Percentiles rank a stretch among this genome's conserved stretches.
Evolutionary conservation across 2,329 filamentous ascomycete species (phyloP).

Genomic region (Hirsutella minnesotensis): DNA sequence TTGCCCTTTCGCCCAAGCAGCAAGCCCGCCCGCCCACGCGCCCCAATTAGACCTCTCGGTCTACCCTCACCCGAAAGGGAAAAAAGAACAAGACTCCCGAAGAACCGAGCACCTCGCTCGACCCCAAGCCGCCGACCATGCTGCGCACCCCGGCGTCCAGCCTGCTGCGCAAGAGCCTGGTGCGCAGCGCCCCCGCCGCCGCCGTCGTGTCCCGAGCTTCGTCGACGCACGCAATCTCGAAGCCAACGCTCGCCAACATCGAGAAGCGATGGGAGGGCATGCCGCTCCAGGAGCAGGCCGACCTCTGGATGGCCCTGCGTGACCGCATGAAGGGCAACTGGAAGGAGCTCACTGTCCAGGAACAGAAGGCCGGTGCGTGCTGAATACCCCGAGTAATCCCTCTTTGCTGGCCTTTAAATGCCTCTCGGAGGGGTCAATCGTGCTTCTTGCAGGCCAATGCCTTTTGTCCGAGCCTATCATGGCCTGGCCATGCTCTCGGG

Average conservation of each 20-base stretch:
- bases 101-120: too few species aligned
- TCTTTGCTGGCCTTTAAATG: conserved; percentile 17
- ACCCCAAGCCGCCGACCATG: too few species aligned
- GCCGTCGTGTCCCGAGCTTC: conserved; percentile 36
- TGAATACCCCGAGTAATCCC: conserved; percentile 4
- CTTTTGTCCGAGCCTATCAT: not conserved
- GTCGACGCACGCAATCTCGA: conserved; percentile 87
- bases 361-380: conserved; percentile 94
- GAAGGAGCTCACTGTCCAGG: conserved; percentile 86
- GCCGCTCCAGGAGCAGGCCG: conserved; percentile 97
- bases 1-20: too few species aligned
- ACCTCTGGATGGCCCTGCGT: conserved; percentile 95
- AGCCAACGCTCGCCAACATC: conserved; percentile 93
- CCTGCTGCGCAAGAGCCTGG: conserved; percentile 37
- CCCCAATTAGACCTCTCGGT: conserved; percentile 13
- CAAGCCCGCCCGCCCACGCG: too few species aligned
- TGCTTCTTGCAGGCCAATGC: not conserved
- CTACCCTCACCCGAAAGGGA: conserved; percentile 19
- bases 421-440: conserved; percentile 10
- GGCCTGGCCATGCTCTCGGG: too few species aligned
- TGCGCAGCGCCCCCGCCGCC: conserved; percentile 30
- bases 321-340: conserved; percentile 99
- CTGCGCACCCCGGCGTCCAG: conserved; percentile 42
- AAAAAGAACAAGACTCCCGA: too few species aligned
- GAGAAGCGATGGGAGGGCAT: conserved; percentile 99